A percentile compares a stretch with the other conserved stretches of the same genome.
Evolutionary conservation across 495 filamentous ascomycete genomes (phyloP).

Genomic region (Delitschia confertaspora): DNA sequence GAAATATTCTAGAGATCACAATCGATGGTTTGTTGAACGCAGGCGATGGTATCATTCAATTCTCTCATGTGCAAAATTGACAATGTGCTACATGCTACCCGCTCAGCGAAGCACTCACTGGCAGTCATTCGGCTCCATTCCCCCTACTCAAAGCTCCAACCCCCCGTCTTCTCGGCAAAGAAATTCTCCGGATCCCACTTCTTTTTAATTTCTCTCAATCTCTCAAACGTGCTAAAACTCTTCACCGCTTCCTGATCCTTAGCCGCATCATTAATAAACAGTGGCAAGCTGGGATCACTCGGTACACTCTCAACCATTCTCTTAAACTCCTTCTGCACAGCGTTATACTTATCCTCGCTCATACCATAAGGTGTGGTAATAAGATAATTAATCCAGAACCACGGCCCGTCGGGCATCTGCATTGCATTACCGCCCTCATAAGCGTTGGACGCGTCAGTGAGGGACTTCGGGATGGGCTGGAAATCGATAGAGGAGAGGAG

Average conservation of each 20-base stretch:
- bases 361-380: slow-evolving; percentile 15
- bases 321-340: slow-evolving; percentile 9
- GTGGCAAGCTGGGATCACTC: too few relatives aligned
- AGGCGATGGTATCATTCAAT: too few relatives aligned
- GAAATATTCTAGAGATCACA: too few relatives aligned
- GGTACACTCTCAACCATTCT: slow-evolving; percentile 40
- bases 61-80: too few relatives aligned
- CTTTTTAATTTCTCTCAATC: slow-evolving; percentile 39
- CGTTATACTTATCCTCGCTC: slow-evolving; percentile 18
- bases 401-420: slow-evolving; percentile 22
- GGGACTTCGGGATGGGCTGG: slow-evolving; percentile 47
- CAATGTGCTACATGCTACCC: too few relatives aligned
- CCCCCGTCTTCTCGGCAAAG: slow-evolving; percentile 50
- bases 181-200: slow-evolving; percentile 50
- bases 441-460: slow-evolving; percentile 40
- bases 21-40: too few relatives aligned
- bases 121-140: too few relatives aligned
- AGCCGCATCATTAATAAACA: slow-evolving; percentile 56
- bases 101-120: too few relatives aligned
- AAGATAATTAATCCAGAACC: slow-evolving; percentile 7
- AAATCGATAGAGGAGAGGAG: slow-evolving; percentile 47
- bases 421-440: slow-evolving; percentile 41
- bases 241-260: slow-evolving; percentile 51
- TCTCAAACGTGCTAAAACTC: slow-evolving; percentile 39
- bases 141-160: slow-evolving; percentile 27